Base-by-base conservation (phyloP, 129 eudicot species). In the Logfia minima region DNA sequence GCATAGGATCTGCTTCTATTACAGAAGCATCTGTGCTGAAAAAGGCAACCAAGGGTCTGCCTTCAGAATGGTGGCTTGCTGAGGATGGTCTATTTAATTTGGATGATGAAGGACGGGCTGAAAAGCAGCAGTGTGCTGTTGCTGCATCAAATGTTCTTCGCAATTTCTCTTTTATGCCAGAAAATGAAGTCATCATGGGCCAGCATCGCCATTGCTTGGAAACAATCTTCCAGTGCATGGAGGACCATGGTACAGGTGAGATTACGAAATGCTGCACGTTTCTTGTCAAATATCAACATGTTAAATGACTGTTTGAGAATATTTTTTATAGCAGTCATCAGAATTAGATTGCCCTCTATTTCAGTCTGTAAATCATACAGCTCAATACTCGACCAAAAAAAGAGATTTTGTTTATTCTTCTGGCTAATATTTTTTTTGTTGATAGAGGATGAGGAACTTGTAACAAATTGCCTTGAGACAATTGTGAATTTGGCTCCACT, bases 401-500 rank as follows among this genome's bases (percentile, higher is more conserved):
- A 53, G 5, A 6, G 51, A 16, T 24, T 71, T 22, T 48, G 35
- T 63, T 32, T 63, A 62, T 79, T 34, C 5, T 17, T 65, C 60
- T 26, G 17, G 45, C 59, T 66, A 37, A 48, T 80, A 72, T 24
- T 53, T 78, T 24, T 35, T 24, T 68, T 85, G 45, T 75, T 74
- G 71, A 79, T 92, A 95, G 99, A 95, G 96, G 99, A 95, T 62
- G 99, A 95, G 78, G 99, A 95, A 77, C 99, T 95, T 80, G 99
- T 95, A 28, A 95, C 99, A 29, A 95, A 95, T 82, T 81, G 90
- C 70, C 90, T 95, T 0, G 99, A 95, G 96, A 92, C 97, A 35
- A 62, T 95, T 48, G 97, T 95, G 61, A 95, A 95, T 78, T 74
- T 95, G 88, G 99, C 94, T 72, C 95, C 96, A 48, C 68, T 89